A percentile compares a stretch with the other conserved stretches of the same genome.
Evolutionary conservation across 2,329 filamentous ascomycete species (phyloP).

Genomic region (Blastomyces emzantsi): DNA sequence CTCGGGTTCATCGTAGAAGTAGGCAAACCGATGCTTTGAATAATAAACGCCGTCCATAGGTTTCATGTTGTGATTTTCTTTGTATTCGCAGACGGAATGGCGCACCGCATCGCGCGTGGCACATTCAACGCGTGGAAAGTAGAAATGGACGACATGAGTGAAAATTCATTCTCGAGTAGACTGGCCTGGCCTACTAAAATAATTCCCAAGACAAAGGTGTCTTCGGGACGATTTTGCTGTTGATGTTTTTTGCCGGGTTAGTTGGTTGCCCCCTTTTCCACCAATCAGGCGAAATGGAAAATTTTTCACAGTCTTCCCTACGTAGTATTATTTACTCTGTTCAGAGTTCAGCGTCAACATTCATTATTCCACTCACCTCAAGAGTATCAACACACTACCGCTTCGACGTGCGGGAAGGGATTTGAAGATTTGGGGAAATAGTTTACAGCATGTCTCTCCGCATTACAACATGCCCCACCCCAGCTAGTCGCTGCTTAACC

Average conservation of each 20-base stretch:
- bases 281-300: background rate
- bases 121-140: background rate
- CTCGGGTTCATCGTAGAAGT: too few relatives aligned
- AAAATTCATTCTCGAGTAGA: background rate
- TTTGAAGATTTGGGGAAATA: background rate
- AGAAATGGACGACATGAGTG: background rate
- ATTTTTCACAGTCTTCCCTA: background rate
- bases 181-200: background rate
- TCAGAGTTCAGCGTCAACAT: background rate
- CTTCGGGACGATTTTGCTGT: too few relatives aligned
- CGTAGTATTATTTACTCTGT: background rate
- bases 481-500: background rate
- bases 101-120: background rate
- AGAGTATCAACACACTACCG: background rate
- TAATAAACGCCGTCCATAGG: background rate
- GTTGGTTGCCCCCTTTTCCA: background rate
- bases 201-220: background rate
- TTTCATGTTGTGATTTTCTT: background rate
- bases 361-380: background rate
- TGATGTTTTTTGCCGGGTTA: too few relatives aligned
- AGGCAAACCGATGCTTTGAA: background rate
- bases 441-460: background rate
- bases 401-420: background rate
- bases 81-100: background rate
- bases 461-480: background rate